Evolutionary conservation across 352 stramenopile genomes (phyloP), one percentile per base, ranked within the genome.

Genomic region (Aphanomyces astaci): DNA sequence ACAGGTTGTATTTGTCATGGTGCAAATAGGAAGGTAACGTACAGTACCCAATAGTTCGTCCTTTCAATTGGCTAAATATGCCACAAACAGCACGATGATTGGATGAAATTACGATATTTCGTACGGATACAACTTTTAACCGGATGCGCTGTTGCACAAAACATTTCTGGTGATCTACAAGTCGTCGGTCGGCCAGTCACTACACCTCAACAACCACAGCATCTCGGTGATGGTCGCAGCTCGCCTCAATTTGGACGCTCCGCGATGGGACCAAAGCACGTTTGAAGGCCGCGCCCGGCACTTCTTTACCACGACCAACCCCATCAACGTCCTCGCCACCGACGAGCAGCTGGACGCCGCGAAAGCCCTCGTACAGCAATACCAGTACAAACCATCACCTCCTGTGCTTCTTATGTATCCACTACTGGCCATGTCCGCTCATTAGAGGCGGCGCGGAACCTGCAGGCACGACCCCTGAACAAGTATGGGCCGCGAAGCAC

Each of bases 231-330:
- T 43, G 36, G 36, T 15, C 36, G 7, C 36, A 1, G 48, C 33
- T n/a, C 49, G 48, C 45, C 31, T 76, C 53, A 84, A 88, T 72
- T 64, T 89, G 13, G 80, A 90, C 59, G 76, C 76, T n/a, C 84
- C 84, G 22, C 84, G 87, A 28, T 96, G 85, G 77, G 84, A 96
- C 73, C 87, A 94, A 73, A 84, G 73, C 70, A 92, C 82, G 31
- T 94, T 93, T 66, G 57, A 72, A 19, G 87, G 87, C 15, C 81
- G 87, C 60, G 84, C 83, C 36, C 82, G 85, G 57, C 83, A 94
- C 73, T 96, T 96, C 72, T 80, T 93, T 69, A 88, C 78, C 70
- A 92, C 86, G n/a, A 96, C 87, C 19, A 92, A 96, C 66, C 87
- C 87, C 46, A 75, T 93, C 25, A 94, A 90, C 28, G 75, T 92